Evolutionary conservation across 164 flowering plant genomes (phyloP).

Genomic region (Protea cynaroides): DNA sequence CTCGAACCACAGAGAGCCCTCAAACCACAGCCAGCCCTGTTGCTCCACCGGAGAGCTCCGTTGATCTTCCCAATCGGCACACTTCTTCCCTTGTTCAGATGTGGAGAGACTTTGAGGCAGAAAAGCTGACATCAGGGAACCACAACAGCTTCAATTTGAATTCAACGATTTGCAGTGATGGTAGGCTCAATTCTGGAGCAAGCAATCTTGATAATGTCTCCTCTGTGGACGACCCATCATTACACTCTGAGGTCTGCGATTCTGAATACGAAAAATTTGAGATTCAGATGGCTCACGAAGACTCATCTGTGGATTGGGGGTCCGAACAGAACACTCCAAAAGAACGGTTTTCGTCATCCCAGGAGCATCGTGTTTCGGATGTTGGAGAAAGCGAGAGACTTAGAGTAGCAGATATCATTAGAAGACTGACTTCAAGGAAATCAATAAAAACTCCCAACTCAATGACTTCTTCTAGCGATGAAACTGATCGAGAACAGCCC

Average conservation of each 20-base stretch:
- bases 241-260: conserved; percentile 21
- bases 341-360: conserved; percentile 9
- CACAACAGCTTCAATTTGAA: conserved; percentile 13
- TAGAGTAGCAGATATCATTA: conserved; percentile 60
- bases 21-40: too few species aligned
- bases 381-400: conserved; percentile 41
- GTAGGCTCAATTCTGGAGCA: conserved; percentile 23
- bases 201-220: conserved; percentile 17
- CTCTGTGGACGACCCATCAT: conserved; percentile 13
- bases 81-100: conserved; percentile 69
- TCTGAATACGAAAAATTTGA: conserved; percentile 16
- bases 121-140: conserved; percentile 20
- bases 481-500: conserved; percentile 21
- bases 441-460: conserved; percentile 9
- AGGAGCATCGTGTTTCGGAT: conserved; percentile 15
- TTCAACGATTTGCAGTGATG: conserved; percentile 7
- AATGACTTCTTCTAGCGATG: conserved; percentile 20
- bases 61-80: conserved; percentile 26
- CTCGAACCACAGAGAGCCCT: too few species aligned
- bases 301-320: conserved; percentile 31
- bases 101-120: conserved; percentile 60
- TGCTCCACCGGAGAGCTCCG: conserved; percentile 17
- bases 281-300: conserved; percentile 9
- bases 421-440: conserved; percentile 27
- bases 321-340: conserved; percentile 19